Base-by-base conservation (phyloP, 2,329 filamentous ascomycete genomes). In the Monosporascus sp. region DNA sequence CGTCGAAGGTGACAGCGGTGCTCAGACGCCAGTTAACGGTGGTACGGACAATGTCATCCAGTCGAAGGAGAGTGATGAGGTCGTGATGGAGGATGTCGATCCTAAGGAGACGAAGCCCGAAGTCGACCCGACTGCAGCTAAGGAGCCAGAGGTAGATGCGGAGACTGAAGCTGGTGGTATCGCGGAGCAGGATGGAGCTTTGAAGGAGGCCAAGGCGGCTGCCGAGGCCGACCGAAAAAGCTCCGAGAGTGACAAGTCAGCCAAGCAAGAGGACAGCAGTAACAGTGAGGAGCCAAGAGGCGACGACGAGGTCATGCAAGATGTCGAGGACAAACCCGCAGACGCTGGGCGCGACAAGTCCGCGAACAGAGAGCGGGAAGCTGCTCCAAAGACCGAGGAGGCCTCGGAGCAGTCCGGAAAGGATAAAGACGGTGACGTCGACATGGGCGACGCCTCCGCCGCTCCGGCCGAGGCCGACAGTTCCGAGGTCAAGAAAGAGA, bases 341-440 rank as follows among this genome's bases (percentile, higher is more conserved):
- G 57, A 57, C 9, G 48, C 56, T 7, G 58, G 57, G n/a, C 51
- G 45, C 5, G 55, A 60, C 37, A 65, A 66, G 51, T 58, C 56
- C 7, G 20, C 48, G 6, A 60, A 55, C 57, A 63, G 63, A 22
- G 65, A 67, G 22, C 53, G 58, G 43, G 50, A 61, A 56, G 28
- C 50, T 55, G 17, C 48, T 49, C 2, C 43, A 51, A 58, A 18
- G 54, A 56, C 49, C 11, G 56, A 35, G 48, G 58, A 41, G 51
- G 58, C 38, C 35, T 51, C 37, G 6, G 56, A 69, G 38, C 66
- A 66, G 18, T 52, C 62, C 5, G 71, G 70, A 37, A 64, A 73
- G 5, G 78, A 81, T 31, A 66, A 65, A 2, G 78, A 80, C 53
- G 78, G 78, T 14, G 77, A 81, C 60, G 70, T 81, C 7, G 76